phyloP scores from a whole-genome alignment of 495 filamentous ascomycete genomes.

The Penicillium manginii region DNA sequence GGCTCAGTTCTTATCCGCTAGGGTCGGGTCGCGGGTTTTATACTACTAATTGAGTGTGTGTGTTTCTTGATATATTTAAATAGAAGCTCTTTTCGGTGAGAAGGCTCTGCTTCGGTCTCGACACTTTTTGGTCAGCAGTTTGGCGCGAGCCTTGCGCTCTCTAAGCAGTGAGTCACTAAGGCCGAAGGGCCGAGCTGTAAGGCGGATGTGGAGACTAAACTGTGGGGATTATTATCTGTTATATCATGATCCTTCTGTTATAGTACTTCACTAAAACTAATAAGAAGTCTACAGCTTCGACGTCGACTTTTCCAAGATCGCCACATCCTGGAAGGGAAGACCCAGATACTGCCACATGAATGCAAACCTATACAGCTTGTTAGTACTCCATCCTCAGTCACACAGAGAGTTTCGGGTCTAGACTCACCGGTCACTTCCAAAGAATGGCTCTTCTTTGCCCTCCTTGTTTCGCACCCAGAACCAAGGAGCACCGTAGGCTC shows the following conservation, averaged over 20 bases:
- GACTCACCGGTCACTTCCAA: conserved; percentile 71
- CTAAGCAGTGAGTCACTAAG: conserved; percentile 23
- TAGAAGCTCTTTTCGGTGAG: neutral
- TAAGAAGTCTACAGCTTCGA: conserved; percentile 7
- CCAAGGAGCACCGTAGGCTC: conserved; percentile 79
- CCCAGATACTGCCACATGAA: conserved; percentile 47
- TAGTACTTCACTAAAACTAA: too few relatives aligned
- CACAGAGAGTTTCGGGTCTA: conserved; percentile 28
- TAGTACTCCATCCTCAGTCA: conserved; percentile 1
- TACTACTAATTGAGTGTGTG: neutral
- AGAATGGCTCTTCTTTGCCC: conserved; percentile 68
- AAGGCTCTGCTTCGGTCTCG: neutral
- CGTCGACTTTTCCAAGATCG: conserved; percentile 27
- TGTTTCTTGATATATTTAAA: neutral
- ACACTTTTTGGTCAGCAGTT: neutral
- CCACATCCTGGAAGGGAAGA: conserved; percentile 39
- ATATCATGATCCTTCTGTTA: neutral
- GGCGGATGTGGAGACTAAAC: conserved; percentile 8
- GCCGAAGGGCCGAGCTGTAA: conserved; percentile 20
- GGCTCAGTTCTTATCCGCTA: conserved; percentile 25
- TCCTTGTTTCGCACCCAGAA: conserved; percentile 66
- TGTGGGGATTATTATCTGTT: neutral
- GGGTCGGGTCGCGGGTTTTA: neutral
- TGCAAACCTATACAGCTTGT: conserved; percentile 30
- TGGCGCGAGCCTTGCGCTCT: conserved; percentile 5